phyloP scores from a whole-genome alignment of 352 stramenopile species.

The Pythium folliculosum region DNA sequence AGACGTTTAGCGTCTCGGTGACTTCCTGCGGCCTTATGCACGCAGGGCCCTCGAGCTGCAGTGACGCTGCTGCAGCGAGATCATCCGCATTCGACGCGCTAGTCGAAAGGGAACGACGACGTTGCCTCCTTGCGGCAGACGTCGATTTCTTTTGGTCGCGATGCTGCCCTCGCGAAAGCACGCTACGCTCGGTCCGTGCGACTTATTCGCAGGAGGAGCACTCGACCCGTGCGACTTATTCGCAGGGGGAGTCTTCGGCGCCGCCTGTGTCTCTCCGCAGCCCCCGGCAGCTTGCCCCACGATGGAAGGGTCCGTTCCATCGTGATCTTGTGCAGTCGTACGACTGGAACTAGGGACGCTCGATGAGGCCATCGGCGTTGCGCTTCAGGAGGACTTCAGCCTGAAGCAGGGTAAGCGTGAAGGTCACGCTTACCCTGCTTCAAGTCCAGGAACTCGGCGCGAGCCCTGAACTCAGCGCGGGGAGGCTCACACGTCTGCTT shows the following conservation, averaged over 20 bases:
- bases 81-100: slow-evolving; percentile 7
- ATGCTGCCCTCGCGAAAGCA: slow-evolving; percentile 11
- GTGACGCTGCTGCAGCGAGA: slow-evolving; percentile 9
- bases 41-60: slow-evolving; percentile 9
- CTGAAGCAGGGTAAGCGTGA: too few relatives aligned
- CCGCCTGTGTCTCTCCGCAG: slow-evolving; percentile 6
- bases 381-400: too few relatives aligned
- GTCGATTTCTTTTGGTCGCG: slow-evolving; percentile 10
- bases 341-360: too few relatives aligned
- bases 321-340: slow-evolving; percentile 13
- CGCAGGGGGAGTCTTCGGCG: slow-evolving; percentile 9
- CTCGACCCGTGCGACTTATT: slow-evolving; percentile 8
- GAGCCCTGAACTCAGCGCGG: too few relatives aligned
- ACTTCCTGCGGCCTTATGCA: slow-evolving; percentile 14
- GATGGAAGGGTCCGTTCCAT: neutral
- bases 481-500: too few relatives aligned
- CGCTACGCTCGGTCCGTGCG: neutral
- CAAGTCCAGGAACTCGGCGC: too few relatives aligned
- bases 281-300: neutral
- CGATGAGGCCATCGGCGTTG: too few relatives aligned
- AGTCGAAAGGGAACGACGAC: slow-evolving; percentile 7
- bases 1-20: slow-evolving; percentile 15
- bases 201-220: slow-evolving; percentile 7
- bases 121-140: slow-evolving; percentile 9
- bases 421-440: too few relatives aligned